phyloP scores from a whole-genome alignment of 176 grass and related monocot species.

The Musa schizocarpa region DNA sequence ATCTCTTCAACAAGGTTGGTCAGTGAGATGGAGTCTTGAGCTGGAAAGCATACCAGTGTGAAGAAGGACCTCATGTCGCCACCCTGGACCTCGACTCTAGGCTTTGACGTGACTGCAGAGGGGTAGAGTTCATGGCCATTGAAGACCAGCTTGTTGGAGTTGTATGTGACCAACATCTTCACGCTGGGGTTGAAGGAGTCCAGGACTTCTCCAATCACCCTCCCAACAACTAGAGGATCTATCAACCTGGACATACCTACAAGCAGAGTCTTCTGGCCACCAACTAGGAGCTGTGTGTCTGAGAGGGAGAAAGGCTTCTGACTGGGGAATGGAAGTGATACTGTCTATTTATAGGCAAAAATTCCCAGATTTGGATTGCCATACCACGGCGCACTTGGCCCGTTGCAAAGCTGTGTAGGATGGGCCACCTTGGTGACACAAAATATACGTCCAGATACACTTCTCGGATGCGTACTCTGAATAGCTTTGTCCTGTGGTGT shows the following conservation, averaged over 20 bases:
- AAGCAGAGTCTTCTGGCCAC: background rate
- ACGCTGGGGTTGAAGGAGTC: conserved; percentile 70
- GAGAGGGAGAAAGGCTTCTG: background rate
- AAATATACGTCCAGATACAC: too few relatives aligned
- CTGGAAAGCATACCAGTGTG: conserved; percentile 51
- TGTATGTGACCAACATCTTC: conserved; percentile 77
- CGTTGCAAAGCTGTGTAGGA: too few relatives aligned
- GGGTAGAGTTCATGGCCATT: conserved; percentile 91
- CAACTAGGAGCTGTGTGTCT: conserved; percentile 15
- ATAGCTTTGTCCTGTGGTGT: too few relatives aligned
- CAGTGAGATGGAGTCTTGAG: background rate
- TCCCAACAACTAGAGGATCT: conserved; percentile 60
- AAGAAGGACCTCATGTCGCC: conserved; percentile 75
- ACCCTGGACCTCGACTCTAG: conserved; percentile 64
- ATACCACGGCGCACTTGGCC: too few relatives aligned
- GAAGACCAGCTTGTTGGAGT: conserved; percentile 59
- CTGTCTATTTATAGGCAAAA: too few relatives aligned
- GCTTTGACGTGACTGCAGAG: conserved; percentile 51
- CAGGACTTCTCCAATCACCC: conserved; percentile 91
- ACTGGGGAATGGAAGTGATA: too few relatives aligned
- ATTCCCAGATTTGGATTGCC: too few relatives aligned
- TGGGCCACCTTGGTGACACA: too few relatives aligned
- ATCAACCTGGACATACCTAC: conserved; percentile 55
- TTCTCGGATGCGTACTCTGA: too few relatives aligned
- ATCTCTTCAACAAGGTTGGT: background rate